Evolutionary conservation across 768 basidiomycete species (phyloP), one percentile per base, ranked within the genome.

Genomic region (Boletus subparvulus): DNA sequence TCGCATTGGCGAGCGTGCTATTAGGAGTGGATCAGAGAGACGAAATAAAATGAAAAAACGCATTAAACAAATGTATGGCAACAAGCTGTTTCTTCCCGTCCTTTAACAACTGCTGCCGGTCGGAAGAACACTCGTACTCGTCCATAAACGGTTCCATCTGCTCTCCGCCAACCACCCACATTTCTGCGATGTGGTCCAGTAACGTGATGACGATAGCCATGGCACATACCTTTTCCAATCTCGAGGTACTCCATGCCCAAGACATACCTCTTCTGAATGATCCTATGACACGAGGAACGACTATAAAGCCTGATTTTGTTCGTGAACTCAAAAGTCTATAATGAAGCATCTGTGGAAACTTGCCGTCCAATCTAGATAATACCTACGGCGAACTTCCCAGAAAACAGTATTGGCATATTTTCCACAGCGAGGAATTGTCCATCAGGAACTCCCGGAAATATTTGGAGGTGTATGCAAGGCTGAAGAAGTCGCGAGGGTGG

Each of bases 391-490:
- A 9, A 64, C 35, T 4, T 28, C 14, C 64, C 63, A 65, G 4
- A 62, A 21, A 17, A 53, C 21, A 3, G 33, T 42, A 6, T 14
- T n/a, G 0, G 52, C 47, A 1, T 32, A 19, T 30, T 55, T 52
- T 21, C 45, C 63, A 24, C 64, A 65, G 0, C 60, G 70, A 53
- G 55, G 71, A 36, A 52, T 55, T 56, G 32, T 43, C 55, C 65
- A 75, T 72, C 1, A 82, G 66, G 6, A 77, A 58, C 14, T 50
- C 63, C 7, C 77, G 73, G 30, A 80, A 61, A 32, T 60, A 54
- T 54, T 69, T 77, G 28, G 74, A 74, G 0, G 76, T 74, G 14
- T 76, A 70, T 9, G 80, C 64, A 14, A 81, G 72, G 54, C 66
- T 69, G 26, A 62, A 24, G 33, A 59, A 39, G 35, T 62, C 61